A percentile compares a stretch with the other conserved stretches of the same genome.
These are phyloP conservation scores for Goffeauzyma gilvescens DNA, from an alignment of 768 basidiomycete genomes.

Conservation along the genomic window DNA sequence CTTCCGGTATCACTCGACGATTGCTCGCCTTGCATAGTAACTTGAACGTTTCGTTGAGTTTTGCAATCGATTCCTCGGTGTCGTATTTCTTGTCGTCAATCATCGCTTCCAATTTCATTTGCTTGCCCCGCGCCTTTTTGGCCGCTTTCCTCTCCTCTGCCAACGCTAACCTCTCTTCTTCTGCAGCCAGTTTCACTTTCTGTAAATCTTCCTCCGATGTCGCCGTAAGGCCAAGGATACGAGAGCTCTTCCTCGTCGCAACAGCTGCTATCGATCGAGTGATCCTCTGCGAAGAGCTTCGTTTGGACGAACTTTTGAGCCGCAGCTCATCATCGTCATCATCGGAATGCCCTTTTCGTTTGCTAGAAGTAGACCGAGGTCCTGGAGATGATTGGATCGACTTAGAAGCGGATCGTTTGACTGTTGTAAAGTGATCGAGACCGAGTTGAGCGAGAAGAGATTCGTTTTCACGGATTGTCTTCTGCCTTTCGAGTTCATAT, in stretches of 20 bases:
- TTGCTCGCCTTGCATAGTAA: no score
- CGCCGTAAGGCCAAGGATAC: slow-evolving; percentile 23
- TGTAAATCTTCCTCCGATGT: slow-evolving; percentile 13
- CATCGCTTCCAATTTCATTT: neutral
- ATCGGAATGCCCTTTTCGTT: slow-evolving; percentile 11
- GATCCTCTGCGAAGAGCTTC: no score
- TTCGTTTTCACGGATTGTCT: slow-evolving; percentile 27
- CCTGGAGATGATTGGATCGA: slow-evolving; percentile 5
- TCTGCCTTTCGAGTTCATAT: slow-evolving; percentile 29
- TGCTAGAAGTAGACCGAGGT: slow-evolving; percentile 11
- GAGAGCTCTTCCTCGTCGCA: slow-evolving; percentile 17
- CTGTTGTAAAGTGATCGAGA: slow-evolving; percentile 19
- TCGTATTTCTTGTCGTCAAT: no score
- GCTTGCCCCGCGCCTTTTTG: neutral
- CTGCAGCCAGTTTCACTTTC: neutral
- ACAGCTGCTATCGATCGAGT: no score
- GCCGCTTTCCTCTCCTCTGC: neutral
- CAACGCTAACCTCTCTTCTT: neutral
- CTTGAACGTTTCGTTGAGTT: no score
- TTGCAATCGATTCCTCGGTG: no score
- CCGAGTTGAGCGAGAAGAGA: slow-evolving; percentile 26
- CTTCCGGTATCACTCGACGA: no score
- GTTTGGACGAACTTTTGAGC: no score
- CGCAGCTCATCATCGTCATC: slow-evolving; percentile 8
- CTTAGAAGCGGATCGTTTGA: slow-evolving; percentile 3